These are phyloP conservation scores for Aquilaria agallochum DNA, from an alignment of 441 rosid genomes.

Conservation along the genomic window DNA sequence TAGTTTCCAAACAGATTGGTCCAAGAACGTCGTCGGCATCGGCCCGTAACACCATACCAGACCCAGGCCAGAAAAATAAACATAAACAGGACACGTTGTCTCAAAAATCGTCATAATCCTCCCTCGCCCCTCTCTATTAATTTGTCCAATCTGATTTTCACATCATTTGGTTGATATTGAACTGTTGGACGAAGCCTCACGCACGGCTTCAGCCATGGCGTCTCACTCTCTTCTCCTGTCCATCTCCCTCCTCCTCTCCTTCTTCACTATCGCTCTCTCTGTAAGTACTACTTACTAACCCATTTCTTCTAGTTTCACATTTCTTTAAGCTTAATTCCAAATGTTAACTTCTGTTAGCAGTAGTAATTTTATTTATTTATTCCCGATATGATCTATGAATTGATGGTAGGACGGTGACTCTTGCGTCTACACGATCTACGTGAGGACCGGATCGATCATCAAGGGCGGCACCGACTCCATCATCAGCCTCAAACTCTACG, in stretches of 20 bases:
- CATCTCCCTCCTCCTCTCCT: slow-evolving; percentile 31
- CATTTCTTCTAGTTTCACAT: neutral
- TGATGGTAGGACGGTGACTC: slow-evolving; percentile 31
- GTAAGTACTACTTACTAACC: slow-evolving; percentile 24
- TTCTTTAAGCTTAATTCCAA: neutral
- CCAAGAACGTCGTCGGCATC: no score
- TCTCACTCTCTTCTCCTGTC: slow-evolving; percentile 13
- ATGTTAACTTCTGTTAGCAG: no score
- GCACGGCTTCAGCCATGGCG: slow-evolving; percentile 1
- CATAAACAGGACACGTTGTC: no score
- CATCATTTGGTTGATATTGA: no score
- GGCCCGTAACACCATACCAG: no score
- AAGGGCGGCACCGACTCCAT: slow-evolving; percentile 78
- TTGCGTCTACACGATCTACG: slow-evolving; percentile 67
- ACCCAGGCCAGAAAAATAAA: no score
- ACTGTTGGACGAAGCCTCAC: no score
- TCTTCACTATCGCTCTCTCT: slow-evolving; percentile 25
- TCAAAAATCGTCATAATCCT: no score
- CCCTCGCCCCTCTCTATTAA: no score
- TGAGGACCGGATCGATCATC: slow-evolving; percentile 71
- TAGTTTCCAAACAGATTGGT: no score
- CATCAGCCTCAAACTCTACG: slow-evolving; percentile 45
- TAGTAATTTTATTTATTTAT: neutral
- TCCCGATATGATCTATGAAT: no score
- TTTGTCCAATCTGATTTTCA: no score